Evolutionary conservation across 331 rosid species (phyloP), one percentile per base, ranked within the genome.

Genomic region (Stylosanthes scabra): DNA sequence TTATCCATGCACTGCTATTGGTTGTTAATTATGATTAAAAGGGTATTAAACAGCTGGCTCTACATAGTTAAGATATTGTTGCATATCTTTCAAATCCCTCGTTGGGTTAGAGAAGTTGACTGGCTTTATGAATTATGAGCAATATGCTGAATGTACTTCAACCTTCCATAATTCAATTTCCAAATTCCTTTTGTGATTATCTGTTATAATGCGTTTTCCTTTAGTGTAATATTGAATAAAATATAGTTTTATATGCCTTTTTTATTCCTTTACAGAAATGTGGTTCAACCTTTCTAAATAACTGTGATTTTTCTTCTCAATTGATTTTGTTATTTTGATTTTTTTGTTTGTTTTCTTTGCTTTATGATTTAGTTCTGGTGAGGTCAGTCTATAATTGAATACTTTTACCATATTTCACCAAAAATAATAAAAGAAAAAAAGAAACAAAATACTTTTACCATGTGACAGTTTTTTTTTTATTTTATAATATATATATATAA

Each of bases 41-140:
- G 3, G 57, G 55, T 39, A 72, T 47, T 47, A 51, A 40, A 39
- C 66, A 8, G 44, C 68, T 66, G 45, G 63, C 66, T 66, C 9
- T 28, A 52, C 15, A 62, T 42, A 37, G 45, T 71, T 34, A 39
- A 59, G 62, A 51, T 54, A 62, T 39, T 66, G 74, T 54, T 62
- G 52, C 49, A 62, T 73, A 40, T 75, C 49, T 50, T 61, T 57
- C 25, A 71, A n/a, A 42, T 72, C 15, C 16, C 68, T 59, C 14
- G 25, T 41, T 46, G 9, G 52, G 55, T 66, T 14, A 55, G 72
- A 50, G 69, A 74, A 64, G 27, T 59, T 44, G 47, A 59, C 31
- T 55, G 60, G 63, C 16, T 78, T 66, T 57, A 66, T 66, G 45
- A 71, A 70, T 20, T 20, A 20, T 20, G 6, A 34, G 6, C 61